phyloP scores from a whole-genome alignment of 441 rosid genomes.

The Aquilaria agallochum region DNA sequence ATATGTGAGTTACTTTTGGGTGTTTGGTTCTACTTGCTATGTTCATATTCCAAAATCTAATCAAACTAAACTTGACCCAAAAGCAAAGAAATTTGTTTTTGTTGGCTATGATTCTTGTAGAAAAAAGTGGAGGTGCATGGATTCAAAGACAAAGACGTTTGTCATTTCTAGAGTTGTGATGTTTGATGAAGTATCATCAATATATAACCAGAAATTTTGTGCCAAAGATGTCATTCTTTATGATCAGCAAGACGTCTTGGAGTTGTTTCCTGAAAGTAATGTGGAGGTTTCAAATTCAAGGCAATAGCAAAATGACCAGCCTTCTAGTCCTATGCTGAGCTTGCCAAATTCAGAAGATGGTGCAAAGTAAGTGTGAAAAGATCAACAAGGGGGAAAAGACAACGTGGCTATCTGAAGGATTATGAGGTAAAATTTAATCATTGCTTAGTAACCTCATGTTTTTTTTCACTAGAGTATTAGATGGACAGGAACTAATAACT shows the following conservation, averaged over 20 bases:
- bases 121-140: no score
- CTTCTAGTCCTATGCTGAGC: no score
- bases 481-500: conserved; percentile 1
- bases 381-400: conserved; percentile 6
- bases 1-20: not conserved
- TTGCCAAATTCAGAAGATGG: not conserved
- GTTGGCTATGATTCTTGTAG: no score
- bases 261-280: not conserved
- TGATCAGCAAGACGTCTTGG: not conserved
- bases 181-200: no score
- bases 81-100: no score
- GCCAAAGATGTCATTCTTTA: not conserved
- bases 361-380: not conserved
- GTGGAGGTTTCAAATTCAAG: not conserved
- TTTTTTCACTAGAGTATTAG: not conserved
- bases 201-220: no score
- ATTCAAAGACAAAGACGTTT: no score
- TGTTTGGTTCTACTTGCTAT: conserved; percentile 4
- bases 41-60: conserved; percentile 2
- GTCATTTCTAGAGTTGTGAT: no score
- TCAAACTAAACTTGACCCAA: not conserved
- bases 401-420: conserved; percentile 5
- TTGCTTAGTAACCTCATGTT: not conserved
- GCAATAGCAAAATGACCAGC: no score
- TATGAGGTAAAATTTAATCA: conserved; percentile 10